These are phyloP conservation scores for Bolboschoenoplectus hybrid DNA, from an alignment of 202 grass and related monocot species.

Conservation along the genomic window DNA sequence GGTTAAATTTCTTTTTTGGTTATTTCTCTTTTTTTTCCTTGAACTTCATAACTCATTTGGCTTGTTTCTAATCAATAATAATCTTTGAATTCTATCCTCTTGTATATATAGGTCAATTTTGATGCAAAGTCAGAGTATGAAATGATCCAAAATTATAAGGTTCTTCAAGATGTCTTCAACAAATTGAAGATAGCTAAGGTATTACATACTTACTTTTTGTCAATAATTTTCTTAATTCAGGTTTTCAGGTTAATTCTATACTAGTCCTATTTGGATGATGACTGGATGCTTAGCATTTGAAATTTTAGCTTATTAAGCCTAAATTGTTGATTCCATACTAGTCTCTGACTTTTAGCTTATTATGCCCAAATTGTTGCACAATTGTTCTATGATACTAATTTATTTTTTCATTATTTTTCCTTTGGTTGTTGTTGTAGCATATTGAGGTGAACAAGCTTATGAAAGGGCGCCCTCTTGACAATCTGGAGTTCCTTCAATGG, in stretches of 20 bases:
- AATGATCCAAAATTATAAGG: slow-evolving; percentile 95
- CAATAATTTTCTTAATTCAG: slow-evolving; percentile 12
- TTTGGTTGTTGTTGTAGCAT: slow-evolving; percentile 56
- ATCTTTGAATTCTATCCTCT: neutral
- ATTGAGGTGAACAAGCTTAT: slow-evolving; percentile 94
- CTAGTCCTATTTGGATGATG: neutral
- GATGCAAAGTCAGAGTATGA: slow-evolving; percentile 93
- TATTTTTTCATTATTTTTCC: neutral
- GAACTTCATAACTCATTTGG: slow-evolving; percentile 8
- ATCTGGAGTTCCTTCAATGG: slow-evolving; percentile 92
- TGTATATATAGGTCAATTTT: slow-evolving; percentile 78
- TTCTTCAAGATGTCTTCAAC: slow-evolving; percentile 92
- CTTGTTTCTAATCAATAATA: neutral
- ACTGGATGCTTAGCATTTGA: neutral
- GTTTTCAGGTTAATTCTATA: neutral
- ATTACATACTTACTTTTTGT: neutral
- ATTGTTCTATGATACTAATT: neutral
- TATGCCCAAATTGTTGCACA: neutral
- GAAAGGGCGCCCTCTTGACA: slow-evolving; percentile 86
- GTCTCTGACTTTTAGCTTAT: neutral
- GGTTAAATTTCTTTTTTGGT: slow-evolving; percentile 43
- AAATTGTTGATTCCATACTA: neutral
- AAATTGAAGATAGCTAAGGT: slow-evolving; percentile 77
- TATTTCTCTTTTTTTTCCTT: neutral
- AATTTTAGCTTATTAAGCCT: neutral